Conservation (phyloP, 495 filamentous ascomycete genomes). For the Neurospora discreta region DNA sequence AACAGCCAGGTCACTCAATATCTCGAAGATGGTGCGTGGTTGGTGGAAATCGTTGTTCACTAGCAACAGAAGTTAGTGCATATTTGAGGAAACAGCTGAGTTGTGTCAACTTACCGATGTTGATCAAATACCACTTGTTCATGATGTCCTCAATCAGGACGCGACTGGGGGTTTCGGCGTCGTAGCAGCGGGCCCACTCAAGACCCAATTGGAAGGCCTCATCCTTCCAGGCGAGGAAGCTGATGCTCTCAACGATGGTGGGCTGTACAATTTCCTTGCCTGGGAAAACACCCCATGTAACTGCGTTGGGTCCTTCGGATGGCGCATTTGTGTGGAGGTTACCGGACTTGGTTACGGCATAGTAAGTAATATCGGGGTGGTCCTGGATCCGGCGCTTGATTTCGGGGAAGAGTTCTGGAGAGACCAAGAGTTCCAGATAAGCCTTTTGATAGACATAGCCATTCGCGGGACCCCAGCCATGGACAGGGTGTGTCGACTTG, state of each 20-base stretch:
- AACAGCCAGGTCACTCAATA: conserved; percentile 72
- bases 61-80: conserved; percentile 17
- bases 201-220: conserved; percentile 87
- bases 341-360: conserved; percentile 74
- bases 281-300: conserved; percentile 99
- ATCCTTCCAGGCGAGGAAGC: conserved; percentile 98
- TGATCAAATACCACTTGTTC: conserved; percentile 86
- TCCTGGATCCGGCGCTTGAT: conserved; percentile 69
- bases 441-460: conserved; percentile 99
- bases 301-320: conserved; percentile 81
- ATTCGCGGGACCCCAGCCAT: conserved; percentile 90
- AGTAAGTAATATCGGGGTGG: conserved; percentile 79
- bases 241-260: conserved; percentile 96
- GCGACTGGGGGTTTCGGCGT: conserved; percentile 66
- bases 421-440: conserved; percentile 84
- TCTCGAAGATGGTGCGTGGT: conserved; percentile 60
- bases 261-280: conserved; percentile 98
- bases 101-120: conserved; percentile 61
- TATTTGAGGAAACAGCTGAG: neutral
- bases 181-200: conserved; percentile 90
- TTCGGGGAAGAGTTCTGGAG: conserved; percentile 65
- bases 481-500: conserved; percentile 72
- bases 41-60: conserved; percentile 96
- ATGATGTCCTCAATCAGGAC: conserved; percentile 71
- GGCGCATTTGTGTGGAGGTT: conserved; percentile 75